Percentiles rank a stretch among this genome's conserved stretches.
Evolutionary conservation across 2,329 filamentous ascomycete genomes (phyloP).

Genomic region (Talaromyces sp.): DNA sequence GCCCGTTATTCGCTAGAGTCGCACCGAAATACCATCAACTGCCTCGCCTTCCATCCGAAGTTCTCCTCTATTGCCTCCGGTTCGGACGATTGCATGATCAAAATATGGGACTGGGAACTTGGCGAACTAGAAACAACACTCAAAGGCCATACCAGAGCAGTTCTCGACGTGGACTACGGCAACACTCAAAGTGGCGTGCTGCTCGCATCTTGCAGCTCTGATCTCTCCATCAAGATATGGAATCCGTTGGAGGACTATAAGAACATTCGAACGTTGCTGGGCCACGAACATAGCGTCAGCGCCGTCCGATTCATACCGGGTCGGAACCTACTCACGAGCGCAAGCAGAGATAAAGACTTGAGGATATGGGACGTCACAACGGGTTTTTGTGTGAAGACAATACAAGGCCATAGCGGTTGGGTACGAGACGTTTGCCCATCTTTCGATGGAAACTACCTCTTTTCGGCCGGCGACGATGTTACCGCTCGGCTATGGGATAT

Average conservation of each 20-base stretch:
- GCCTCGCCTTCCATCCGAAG: slow-evolving; percentile 86
- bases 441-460: slow-evolving; percentile 74
- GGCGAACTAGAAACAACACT: slow-evolving; percentile 87
- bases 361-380: slow-evolving; percentile 92
- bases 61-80: slow-evolving; percentile 88
- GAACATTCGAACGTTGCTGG: slow-evolving; percentile 85
- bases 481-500: slow-evolving; percentile 84
- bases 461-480: slow-evolving; percentile 80
- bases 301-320: slow-evolving; percentile 84
- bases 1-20: slow-evolving; percentile 79
- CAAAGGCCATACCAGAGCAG: slow-evolving; percentile 86
- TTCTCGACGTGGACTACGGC: slow-evolving; percentile 86
- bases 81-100: slow-evolving; percentile 89
- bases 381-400: slow-evolving; percentile 87
- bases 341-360: slow-evolving; percentile 79
- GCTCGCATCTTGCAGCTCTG: slow-evolving; percentile 79
- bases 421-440: slow-evolving; percentile 85
- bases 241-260: slow-evolving; percentile 91
- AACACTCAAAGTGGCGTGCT: slow-evolving; percentile 76
- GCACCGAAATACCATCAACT: slow-evolving; percentile 76
- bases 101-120: slow-evolving; percentile 96
- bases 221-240: slow-evolving; percentile 93
- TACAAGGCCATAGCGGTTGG: slow-evolving; percentile 82
- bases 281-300: slow-evolving; percentile 89
- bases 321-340: slow-evolving; percentile 80